These are phyloP conservation scores for Fusarium globosum DNA, from an alignment of 2,329 filamentous ascomycete genomes.

Conservation along the genomic window DNA sequence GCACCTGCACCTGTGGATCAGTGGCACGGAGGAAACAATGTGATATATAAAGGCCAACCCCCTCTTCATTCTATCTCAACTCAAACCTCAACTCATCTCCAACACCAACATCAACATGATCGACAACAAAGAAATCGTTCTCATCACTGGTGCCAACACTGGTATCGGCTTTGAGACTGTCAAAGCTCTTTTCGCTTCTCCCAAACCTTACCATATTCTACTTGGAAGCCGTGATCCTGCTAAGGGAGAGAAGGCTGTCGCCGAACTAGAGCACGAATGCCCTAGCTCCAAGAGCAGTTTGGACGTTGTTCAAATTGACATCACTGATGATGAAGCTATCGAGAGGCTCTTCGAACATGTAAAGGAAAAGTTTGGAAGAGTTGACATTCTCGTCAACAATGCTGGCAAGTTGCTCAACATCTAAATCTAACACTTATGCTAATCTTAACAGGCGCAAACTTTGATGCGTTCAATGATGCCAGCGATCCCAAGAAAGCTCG, in stretches of 20 bases:
- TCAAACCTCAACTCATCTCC: not conserved
- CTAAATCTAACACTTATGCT: not conserved
- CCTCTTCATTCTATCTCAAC: not conserved
- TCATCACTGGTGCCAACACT: slow-evolving; percentile 71
- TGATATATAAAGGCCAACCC: slow-evolving; percentile 3
- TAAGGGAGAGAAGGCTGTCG: slow-evolving; percentile 62
- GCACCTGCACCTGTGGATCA: slow-evolving; percentile 3
- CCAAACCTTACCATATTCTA: slow-evolving; percentile 63
- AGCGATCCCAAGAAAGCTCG: slow-evolving; percentile 48
- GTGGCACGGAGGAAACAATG: not conserved
- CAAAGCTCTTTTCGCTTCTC: slow-evolving; percentile 62
- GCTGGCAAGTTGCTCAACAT: slow-evolving; percentile 53
- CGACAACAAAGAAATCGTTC: slow-evolving; percentile 53
- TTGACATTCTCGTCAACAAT: slow-evolving; percentile 69
- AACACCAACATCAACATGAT: slow-evolving; percentile 26
- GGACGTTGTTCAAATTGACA: slow-evolving; percentile 62
- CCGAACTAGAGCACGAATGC: slow-evolving; percentile 53
- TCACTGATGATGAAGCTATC: slow-evolving; percentile 65
- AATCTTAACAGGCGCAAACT: slow-evolving; percentile 51
- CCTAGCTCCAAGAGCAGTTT: slow-evolving; percentile 56
- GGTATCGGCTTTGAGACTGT: slow-evolving; percentile 70
- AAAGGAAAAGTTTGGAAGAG: slow-evolving; percentile 52
- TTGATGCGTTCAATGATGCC: slow-evolving; percentile 52
- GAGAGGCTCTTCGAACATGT: slow-evolving; percentile 57
- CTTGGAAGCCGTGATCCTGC: slow-evolving; percentile 63